Evolutionary conservation across 1,139 yeast genomes (phyloP).

Genomic region (Spencermartinsiella ligniputridi): DNA sequence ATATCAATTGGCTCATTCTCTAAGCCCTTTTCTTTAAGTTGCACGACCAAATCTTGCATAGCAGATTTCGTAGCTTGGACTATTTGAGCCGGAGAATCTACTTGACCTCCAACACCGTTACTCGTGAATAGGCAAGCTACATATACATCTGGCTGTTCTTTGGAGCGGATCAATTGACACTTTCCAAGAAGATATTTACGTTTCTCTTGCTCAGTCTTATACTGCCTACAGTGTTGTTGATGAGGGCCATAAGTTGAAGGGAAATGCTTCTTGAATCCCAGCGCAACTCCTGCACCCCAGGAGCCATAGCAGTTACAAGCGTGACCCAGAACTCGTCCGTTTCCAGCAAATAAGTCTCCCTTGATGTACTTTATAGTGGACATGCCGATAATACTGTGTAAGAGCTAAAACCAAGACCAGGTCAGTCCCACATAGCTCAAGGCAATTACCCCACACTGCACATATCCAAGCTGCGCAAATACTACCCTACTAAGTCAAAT

Average conservation of each 20-base stretch:
- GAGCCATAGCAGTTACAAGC: constrained; percentile 75
- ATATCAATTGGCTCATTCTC: constrained; percentile 39
- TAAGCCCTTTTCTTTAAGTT: constrained; percentile 29
- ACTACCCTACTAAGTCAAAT: too few relatives aligned
- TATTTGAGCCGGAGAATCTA: constrained; percentile 45
- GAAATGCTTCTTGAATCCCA: constrained; percentile 44
- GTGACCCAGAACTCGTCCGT: constrained; percentile 52
- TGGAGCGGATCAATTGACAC: constrained; percentile 44
- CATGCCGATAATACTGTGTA: too few relatives aligned
- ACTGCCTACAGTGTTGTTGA: constrained; percentile 42
- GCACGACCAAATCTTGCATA: constrained; percentile 42
- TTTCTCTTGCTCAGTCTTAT: constrained; percentile 22
- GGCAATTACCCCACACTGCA: too few relatives aligned
- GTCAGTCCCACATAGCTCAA: too few relatives aligned
- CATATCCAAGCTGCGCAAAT: too few relatives aligned
- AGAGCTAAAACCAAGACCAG: too few relatives aligned
- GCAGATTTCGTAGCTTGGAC: constrained; percentile 47
- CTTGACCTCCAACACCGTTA: constrained; percentile 33
- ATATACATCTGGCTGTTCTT: constrained; percentile 27
- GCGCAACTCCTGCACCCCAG: constrained; percentile 87
- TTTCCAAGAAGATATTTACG: constrained; percentile 46
- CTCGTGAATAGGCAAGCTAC: constrained; percentile 71
- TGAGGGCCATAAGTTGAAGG: constrained; percentile 51
- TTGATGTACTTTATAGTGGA: constrained; percentile 41
- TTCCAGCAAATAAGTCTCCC: constrained; percentile 55